Evolutionary conservation across 1,284 basidiomycete species (phyloP).

Genomic region (Cutaneotrichosporon sp.): DNA sequence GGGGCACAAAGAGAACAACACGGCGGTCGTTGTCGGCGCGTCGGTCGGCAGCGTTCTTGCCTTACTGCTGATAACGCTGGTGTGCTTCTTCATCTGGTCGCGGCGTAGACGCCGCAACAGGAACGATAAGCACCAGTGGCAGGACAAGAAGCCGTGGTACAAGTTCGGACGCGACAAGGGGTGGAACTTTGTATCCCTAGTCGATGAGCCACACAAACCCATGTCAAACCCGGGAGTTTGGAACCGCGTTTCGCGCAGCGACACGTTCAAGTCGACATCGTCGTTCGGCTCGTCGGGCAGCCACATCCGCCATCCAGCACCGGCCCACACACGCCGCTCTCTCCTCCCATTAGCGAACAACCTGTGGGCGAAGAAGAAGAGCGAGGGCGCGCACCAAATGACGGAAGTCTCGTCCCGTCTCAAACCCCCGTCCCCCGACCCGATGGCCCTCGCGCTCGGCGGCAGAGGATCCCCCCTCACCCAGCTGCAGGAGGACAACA

Average conservation of each 20-base stretch:
- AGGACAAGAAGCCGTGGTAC: constrained; percentile 18
- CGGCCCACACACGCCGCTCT: constrained; percentile 15
- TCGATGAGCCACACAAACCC: constrained; percentile 9
- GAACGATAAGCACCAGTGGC: constrained; percentile 1
- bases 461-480: constrained; percentile 16
- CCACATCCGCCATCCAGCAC: background rate
- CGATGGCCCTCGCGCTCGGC: constrained; percentile 20
- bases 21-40: constrained; percentile 14
- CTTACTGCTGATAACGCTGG: constrained; percentile 13
- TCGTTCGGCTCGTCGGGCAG: constrained; percentile 17
- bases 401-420: background rate
- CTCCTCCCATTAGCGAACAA: constrained; percentile 17
- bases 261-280: constrained; percentile 11
- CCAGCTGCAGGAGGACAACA: constrained; percentile 10
- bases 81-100: constrained; percentile 19
- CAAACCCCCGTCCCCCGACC: constrained; percentile 15
- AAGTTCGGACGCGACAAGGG: constrained; percentile 15
- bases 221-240: background rate
- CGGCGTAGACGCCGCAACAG: constrained; percentile 12
- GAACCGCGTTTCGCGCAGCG: constrained; percentile 9
- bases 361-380: constrained; percentile 14
- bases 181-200: constrained; percentile 16
- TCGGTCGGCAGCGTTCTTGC: constrained; percentile 17
- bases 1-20: background rate
- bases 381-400: constrained; percentile 7